Evolutionary conservation across 2,329 filamentous ascomycete genomes (phyloP), one percentile per base, ranked within the genome.

Genomic region (Ophiostoma montium): DNA sequence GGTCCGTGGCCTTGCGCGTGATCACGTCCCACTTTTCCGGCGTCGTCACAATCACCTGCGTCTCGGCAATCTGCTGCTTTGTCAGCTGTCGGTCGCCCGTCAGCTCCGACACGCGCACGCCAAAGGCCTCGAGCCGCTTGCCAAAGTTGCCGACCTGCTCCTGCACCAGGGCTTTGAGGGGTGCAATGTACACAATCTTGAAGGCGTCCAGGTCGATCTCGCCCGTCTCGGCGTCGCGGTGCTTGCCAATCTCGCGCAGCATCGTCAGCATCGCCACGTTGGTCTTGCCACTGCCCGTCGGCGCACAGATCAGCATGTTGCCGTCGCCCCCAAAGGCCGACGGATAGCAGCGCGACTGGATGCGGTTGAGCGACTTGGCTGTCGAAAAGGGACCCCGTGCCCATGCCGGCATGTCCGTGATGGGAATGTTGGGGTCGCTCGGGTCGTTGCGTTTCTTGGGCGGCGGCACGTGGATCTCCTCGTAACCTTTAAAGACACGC

Each of bases 11-110:
- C 66, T 98, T 98, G 66, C 94, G 80, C 6, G 94, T 98, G 58
- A 98, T 95, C 57, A 98, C 90, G 66, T 98, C 92, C 85, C 88
- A 98, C 68, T 98, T 98, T 66, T 98, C 92, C 18, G 92, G 92
- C 0, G 92, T 98, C 1, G 92, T 98, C 52, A 98, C 89, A 58
- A 98, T 98, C 57, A 98, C 82, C 63, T 98, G 90, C 0, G 92
- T 98, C 60, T 98, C 92, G 2, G 90, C 80, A 55, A 98, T 96
- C 70, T 98, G 92, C 64, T 95, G 88, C 67, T 98, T 98, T 18
- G 90, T 98, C 62, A 98, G 82, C 67, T 96, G 92, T 48, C 92
- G 86, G 68, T 98, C 92, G 69, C 92, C 92, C 53, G 92, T 98
- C 60, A 98, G 71, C 66, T 98, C 92, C n/a, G 89, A 80, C 11